Conservation (phyloP, 768 basidiomycete genomes). For the Exidia glandulosa region DNA sequence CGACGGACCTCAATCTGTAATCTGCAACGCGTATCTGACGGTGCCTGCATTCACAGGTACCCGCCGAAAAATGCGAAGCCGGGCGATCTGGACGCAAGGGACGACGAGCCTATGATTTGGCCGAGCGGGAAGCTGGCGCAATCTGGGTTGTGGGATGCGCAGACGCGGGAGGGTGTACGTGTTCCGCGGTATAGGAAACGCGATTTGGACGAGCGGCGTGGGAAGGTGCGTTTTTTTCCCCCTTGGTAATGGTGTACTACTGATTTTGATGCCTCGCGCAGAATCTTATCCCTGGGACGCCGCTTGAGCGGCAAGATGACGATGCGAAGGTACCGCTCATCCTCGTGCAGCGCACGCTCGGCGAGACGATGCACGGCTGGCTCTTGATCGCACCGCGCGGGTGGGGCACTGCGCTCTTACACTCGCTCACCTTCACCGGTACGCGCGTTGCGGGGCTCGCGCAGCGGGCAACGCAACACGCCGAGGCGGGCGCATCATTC, state of each 20-base stretch:
- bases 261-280: constrained; percentile 20
- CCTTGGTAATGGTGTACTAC: constrained; percentile 1
- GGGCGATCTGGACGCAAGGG: constrained; percentile 13
- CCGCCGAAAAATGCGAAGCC: constrained; percentile 68
- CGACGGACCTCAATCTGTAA: not conserved
- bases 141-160: constrained; percentile 66
- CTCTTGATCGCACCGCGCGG: constrained; percentile 76
- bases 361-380: constrained; percentile 69
- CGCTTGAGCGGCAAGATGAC: constrained; percentile 50
- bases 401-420: constrained; percentile 86
- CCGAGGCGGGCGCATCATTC: constrained; percentile 62
- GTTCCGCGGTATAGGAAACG: constrained; percentile 68
- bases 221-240: constrained; percentile 38
- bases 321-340: constrained; percentile 81
- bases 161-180: constrained; percentile 35
- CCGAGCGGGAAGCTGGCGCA: constrained; percentile 51
- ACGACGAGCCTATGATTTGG: constrained; percentile 25
- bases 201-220: constrained; percentile 74
- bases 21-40: not conserved
- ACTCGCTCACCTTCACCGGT: constrained; percentile 71
- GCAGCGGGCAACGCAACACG: constrained; percentile 69
- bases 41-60: constrained; percentile 42
- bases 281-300: constrained; percentile 70
- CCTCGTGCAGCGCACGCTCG: constrained; percentile 69
- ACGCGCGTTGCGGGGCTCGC: constrained; percentile 79